Percentiles rank a stretch among this genome's conserved stretches.
These are phyloP conservation scores for Jacaranda copaia DNA, from an alignment of 257 asterid genomes.

Conservation along the genomic window DNA sequence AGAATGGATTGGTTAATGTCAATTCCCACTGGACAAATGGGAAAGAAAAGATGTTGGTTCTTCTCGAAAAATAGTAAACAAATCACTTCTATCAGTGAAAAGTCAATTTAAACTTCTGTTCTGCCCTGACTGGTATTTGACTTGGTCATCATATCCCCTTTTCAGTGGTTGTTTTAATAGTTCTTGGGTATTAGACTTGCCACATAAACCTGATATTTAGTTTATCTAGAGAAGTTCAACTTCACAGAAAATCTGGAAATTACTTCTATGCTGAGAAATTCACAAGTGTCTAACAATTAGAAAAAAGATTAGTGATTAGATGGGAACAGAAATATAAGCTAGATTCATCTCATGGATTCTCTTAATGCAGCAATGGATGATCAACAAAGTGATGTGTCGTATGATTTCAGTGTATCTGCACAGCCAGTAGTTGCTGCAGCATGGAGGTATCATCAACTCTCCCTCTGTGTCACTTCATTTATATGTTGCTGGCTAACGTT, in stretches of 20 bases:
- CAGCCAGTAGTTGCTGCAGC: conserved; percentile 44
- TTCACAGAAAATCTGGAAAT: conserved; percentile 6
- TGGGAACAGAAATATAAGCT: background rate
- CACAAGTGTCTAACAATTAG: background rate
- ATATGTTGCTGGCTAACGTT: conserved; percentile 4
- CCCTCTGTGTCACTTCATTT: background rate
- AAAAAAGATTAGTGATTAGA: conserved; percentile 1
- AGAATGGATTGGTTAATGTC: background rate
- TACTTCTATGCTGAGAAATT: background rate
- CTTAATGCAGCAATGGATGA: conserved; percentile 41
- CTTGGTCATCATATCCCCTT: background rate
- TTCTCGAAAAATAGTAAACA: background rate
- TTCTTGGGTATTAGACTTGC: background rate
- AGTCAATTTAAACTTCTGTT: background rate
- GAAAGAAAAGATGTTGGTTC: background rate
- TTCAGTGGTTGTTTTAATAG: no score
- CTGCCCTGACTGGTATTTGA: background rate
- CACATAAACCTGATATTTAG: background rate
- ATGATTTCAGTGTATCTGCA: conserved; percentile 32
- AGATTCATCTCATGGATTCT: background rate
- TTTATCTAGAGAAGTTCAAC: background rate
- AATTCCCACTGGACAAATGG: background rate
- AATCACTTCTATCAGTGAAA: background rate
- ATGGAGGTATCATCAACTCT: conserved; percentile 53
- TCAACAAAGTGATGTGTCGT: conserved; percentile 22